A percentile compares a stretch with the other conserved stretches of the same genome.
phyloP scores from a whole-genome alignment of 1,284 basidiomycete genomes.

The Xerocomus amazonicus region DNA sequence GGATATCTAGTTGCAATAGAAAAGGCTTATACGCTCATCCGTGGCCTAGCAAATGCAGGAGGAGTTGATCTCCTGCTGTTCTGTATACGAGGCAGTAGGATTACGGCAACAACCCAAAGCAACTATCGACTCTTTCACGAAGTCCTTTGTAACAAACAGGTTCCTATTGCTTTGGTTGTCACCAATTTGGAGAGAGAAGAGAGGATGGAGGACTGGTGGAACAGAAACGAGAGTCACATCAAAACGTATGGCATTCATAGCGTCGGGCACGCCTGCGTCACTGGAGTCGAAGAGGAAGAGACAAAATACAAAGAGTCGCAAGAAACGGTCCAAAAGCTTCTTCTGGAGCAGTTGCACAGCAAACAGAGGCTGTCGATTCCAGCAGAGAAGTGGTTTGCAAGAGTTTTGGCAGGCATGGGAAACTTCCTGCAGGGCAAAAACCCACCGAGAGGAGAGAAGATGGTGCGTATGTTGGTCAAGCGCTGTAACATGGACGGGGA shows the following conservation, averaged over 20 bases:
- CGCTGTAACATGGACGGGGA: slow-evolving; percentile 30
- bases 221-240: slow-evolving; percentile 32
- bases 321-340: slow-evolving; percentile 14
- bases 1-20: slow-evolving; percentile 32
- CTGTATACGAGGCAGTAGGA: slow-evolving; percentile 37
- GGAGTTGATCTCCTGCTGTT: slow-evolving; percentile 39
- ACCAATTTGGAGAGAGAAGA: slow-evolving; percentile 39
- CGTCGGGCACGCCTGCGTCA: slow-evolving; percentile 38
- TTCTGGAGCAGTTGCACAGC: slow-evolving; percentile 14
- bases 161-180: slow-evolving; percentile 38
- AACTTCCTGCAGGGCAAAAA: slow-evolving; percentile 19
- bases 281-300: slow-evolving; percentile 33
- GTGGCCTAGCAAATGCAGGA: slow-evolving; percentile 24
- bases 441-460: slow-evolving; percentile 26
- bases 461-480: slow-evolving; percentile 23
- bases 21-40: slow-evolving; percentile 35
- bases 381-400: slow-evolving; percentile 25
- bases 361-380: slow-evolving; percentile 24
- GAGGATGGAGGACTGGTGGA: slow-evolving; percentile 40
- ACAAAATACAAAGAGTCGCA: slow-evolving; percentile 26
- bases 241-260: slow-evolving; percentile 31
- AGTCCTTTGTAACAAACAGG: slow-evolving; percentile 33
- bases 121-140: slow-evolving; percentile 38
- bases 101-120: slow-evolving; percentile 32
- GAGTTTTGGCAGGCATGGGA: slow-evolving; percentile 21